Percentiles rank a stretch among this genome's conserved stretches.
These are phyloP conservation scores for Argentina anserina DNA, from an alignment of 306 rosid genomes.

Conservation along the genomic window DNA sequence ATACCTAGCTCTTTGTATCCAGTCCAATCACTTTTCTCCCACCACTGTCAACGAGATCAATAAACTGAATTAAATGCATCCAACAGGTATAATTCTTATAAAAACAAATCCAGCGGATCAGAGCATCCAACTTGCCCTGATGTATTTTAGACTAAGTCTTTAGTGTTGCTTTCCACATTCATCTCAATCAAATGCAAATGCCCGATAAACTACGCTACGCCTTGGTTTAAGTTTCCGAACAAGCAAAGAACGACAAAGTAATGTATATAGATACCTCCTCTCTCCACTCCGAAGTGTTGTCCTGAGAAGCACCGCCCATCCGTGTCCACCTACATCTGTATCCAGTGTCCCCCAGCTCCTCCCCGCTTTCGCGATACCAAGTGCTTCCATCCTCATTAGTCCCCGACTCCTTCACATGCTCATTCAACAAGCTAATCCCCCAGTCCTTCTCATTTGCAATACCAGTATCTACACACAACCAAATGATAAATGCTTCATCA, in stretches of 20 bases:
- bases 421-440: conserved; percentile 83
- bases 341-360: conserved; percentile 82
- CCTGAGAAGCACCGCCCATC: conserved; percentile 85
- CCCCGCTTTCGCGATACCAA: conserved; percentile 87
- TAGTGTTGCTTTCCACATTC: neutral
- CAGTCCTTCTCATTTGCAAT: conserved; percentile 97
- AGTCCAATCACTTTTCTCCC: conserved; percentile 99
- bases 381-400: conserved; percentile 95
- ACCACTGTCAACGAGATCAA: conserved; percentile 99
- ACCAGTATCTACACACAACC: conserved; percentile 70
- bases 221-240: neutral
- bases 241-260: neutral
- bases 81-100: conserved; percentile 74
- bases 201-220: neutral
- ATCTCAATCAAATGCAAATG: neutral
- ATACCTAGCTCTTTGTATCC: conserved; percentile 99
- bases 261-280: conserved; percentile 62
- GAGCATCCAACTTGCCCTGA: conserved; percentile 1
- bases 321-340: conserved; percentile 97
- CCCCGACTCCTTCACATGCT: conserved; percentile 70
- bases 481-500: conserved; percentile 16
- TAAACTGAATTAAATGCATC: conserved; percentile 88
- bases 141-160: neutral
- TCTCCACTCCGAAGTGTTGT: conserved; percentile 85
- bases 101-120: conserved; percentile 31